Evolutionary conservation across 768 basidiomycete species (phyloP), one percentile per base, ranked within the genome.

Genomic region (Gymnopilus dilepis): DNA sequence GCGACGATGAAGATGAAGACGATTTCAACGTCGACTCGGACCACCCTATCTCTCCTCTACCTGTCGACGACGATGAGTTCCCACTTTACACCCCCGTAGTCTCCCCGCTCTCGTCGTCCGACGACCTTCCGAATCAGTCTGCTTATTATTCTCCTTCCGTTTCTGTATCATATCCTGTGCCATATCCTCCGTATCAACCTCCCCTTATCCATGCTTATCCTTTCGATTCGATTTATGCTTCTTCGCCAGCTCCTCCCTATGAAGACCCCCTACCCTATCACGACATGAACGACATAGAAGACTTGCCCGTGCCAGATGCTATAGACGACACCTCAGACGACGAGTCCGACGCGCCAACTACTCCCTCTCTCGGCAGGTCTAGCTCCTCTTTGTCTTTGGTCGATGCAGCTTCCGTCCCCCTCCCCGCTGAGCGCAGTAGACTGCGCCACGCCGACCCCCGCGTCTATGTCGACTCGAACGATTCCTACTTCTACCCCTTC

Each of bases 271-370:
- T 89, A 45, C 86, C 91, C 58, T 89, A 88, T 66, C 83, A 81
- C 69, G 80, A 86, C 67, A 65, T 76, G 63, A 85, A 89, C 75
- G 86, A 90, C 75, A 69, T 84, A 65, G 89, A 89, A 67, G 88
- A 89, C 69, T 80, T 86, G 31, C 78, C 88, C 28, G 84, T 92
- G 42, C 91, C 90, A 43, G 91, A 92, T 69, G 86, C 90, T 41
- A 90, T 92, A 81, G 91, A 92, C 73, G 91, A 93, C 74, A 85
- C 83, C 37, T 93, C 91, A 45, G 92, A 93, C 76, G 91, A 93
- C 77, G 92, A 92, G 78, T 91, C 91, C 15, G 91, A 93, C 67
- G 77, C 83, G 4, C 84, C 80, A 9, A 82, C 84, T 9, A 87
- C 89, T 6, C 89, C 88, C 50, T 87, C 84, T 41, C 66, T 85